Percentiles rank a stretch among this genome's conserved stretches.
These are phyloP conservation scores for Protostelium mycophagum DNA, from an alignment of 78 protist species.

Conservation along the genomic window DNA sequence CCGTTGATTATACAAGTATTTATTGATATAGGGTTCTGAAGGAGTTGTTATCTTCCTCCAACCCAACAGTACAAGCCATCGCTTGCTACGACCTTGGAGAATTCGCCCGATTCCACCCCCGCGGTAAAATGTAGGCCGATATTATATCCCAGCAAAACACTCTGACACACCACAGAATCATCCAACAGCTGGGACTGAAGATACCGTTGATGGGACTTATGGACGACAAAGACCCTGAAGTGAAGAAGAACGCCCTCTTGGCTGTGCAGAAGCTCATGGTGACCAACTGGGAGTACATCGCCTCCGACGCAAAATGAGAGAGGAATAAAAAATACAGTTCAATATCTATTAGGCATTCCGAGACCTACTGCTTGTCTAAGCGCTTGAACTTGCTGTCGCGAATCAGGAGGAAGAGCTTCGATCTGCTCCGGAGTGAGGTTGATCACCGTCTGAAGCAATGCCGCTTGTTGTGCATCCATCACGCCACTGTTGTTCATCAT, in stretches of 20 bases:
- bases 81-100: slow-evolving; percentile 93
- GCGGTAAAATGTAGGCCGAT: slow-evolving; percentile 65
- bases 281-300: slow-evolving; percentile 51
- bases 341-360: not conserved
- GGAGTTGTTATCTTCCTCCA: not conserved
- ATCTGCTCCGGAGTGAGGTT: not conserved
- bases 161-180: not conserved
- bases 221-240: slow-evolving; percentile 63
- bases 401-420: not conserved
- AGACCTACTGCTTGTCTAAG: not conserved
- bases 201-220: slow-evolving; percentile 69
- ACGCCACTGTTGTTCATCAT: not conserved
- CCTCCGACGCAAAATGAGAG: slow-evolving; percentile 5
- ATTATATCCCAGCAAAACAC: not conserved
- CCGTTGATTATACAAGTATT: no score
- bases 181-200: slow-evolving; percentile 54
- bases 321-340: not conserved
- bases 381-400: not conserved
- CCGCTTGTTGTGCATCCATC: not conserved
- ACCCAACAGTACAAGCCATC: slow-evolving; percentile 60
- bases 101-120: slow-evolving; percentile 76
- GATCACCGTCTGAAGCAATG: not conserved
- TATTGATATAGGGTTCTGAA: not conserved
- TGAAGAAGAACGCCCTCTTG: slow-evolving; percentile 83
- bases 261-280: slow-evolving; percentile 88